Base-by-base conservation (phyloP, 2,329 filamentous ascomycete species). In the Fusarium pseudonygamai region DNA sequence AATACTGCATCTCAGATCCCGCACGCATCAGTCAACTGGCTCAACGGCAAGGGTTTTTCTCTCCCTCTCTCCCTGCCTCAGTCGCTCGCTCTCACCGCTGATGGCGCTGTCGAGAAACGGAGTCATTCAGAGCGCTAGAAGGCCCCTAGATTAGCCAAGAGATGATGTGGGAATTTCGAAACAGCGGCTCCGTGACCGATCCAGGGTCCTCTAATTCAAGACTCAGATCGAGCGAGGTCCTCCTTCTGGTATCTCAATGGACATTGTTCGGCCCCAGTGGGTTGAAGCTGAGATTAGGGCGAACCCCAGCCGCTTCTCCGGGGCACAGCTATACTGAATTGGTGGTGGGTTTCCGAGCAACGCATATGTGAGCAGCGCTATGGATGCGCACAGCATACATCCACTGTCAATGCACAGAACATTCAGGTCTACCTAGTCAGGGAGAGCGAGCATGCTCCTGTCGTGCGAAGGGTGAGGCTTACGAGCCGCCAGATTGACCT, bases 131-230 rank as follows among this genome's bases (percentile, higher is more conserved):
- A 57, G 32, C 67, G 45, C 65, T 69, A 69, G 65, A 69, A 69
- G 30, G 28, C 34, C 43, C 22, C 34, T 52, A 55, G 55, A 42
- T 40, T 39, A 34, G 42, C 56, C 60, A 45, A 52, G 37, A 62
- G 20, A 63, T 53, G 52, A 43, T 20, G 26, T 66, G 46, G 42
- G 37, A 67, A 37, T 55, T 67, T 73, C 50, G 71, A 73, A 71
- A 73, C 71, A 73, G 58, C 55, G 62, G 67, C 58, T 71, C 36
- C 55, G 40, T 65, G 64, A 28, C 28, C 42, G 52, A 67, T 73
- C 52, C 28, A 60, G 71, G 67, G 62, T 57, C 67, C 60, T 72
- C 60, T 62, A 55, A 56, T 53, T 42, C 52, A 69, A n/a, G 34
- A n/a, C 50, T 47, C 65, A 43, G 42, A 64, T 58, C 65, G 45